Conservation (phyloP, 164 flowering plant genomes). For the Santalum album region DNA sequence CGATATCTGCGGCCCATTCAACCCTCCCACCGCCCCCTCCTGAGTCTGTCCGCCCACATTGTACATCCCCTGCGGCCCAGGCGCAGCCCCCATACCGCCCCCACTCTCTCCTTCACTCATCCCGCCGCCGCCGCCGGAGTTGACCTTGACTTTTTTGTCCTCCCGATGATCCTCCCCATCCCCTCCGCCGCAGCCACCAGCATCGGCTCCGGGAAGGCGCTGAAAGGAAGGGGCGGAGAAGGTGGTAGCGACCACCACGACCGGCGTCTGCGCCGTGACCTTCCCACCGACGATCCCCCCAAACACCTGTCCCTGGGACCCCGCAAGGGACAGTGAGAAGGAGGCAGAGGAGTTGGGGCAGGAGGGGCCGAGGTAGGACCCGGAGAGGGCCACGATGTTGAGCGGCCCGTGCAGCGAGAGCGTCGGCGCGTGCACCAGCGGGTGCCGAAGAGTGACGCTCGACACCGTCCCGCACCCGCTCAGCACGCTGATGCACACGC, state of each 20-base stretch:
- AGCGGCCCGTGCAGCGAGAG: conserved; percentile 49
- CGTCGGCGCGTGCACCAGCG: conserved; percentile 28
- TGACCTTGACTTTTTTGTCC: background rate
- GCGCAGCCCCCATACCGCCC: background rate
- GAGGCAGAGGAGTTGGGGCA: background rate
- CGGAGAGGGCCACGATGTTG: conserved; percentile 40
- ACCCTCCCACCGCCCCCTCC: no score
- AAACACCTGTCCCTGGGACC: conserved; percentile 36
- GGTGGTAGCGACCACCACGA: conserved; percentile 27
- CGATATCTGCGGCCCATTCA: no score
- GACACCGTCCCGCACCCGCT: conserved; percentile 43
- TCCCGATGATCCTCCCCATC: background rate
- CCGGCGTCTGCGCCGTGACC: conserved; percentile 22
- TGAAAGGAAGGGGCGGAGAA: conserved; percentile 18
- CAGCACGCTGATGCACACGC: conserved; percentile 27
- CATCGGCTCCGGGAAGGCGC: conserved; percentile 14
- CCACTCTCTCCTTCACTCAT: background rate
- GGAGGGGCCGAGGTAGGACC: conserved; percentile 18
- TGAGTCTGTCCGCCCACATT: no score
- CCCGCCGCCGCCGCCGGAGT: background rate
- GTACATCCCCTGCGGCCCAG: no score
- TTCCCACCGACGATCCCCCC: conserved; percentile 36
- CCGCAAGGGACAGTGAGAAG: conserved; percentile 26
- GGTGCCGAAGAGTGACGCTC: conserved; percentile 43
- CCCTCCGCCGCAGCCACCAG: background rate